Percentiles rank a stretch among this genome's conserved stretches.
Conservation (phyloP, 257 asterid species). For the Dorcoceras hygrometricum region DNA sequence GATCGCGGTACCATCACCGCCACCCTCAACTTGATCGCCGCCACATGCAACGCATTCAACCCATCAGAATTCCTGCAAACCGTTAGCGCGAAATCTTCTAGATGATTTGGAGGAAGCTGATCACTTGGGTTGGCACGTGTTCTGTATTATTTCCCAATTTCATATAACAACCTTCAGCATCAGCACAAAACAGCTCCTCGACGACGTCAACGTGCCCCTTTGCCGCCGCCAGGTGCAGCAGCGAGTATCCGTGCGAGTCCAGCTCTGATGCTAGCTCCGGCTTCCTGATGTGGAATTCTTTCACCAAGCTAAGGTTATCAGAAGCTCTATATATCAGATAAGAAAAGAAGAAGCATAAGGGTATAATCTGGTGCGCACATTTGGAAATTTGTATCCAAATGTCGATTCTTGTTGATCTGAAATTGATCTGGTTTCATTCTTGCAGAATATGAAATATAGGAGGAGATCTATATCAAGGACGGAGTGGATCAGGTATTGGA, state of each 20-base stretch:
- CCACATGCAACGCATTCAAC: slow-evolving; percentile 40
- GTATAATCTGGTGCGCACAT: too few relatives aligned
- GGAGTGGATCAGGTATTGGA: too few relatives aligned
- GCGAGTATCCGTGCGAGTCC: slow-evolving; percentile 38
- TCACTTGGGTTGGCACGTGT: too few relatives aligned
- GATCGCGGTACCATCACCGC: slow-evolving; percentile 23
- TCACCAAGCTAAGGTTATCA: slow-evolving; percentile 33
- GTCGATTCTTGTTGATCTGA: too few relatives aligned
- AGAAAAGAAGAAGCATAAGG: too few relatives aligned
- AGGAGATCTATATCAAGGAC: too few relatives aligned
- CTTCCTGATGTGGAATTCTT: slow-evolving; percentile 23
- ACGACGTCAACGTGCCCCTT: slow-evolving; percentile 39
- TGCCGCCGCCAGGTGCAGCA: slow-evolving; percentile 46
- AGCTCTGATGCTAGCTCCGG: slow-evolving; percentile 42
- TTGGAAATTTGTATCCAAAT: too few relatives aligned
- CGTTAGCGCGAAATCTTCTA: too few relatives aligned
- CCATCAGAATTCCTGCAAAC: slow-evolving; percentile 43
- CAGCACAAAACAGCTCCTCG: slow-evolving; percentile 28
- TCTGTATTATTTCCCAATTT: too few relatives aligned
- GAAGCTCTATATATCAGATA: too few relatives aligned
- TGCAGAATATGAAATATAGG: neutral
- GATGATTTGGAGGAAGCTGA: too few relatives aligned
- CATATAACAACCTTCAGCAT: slow-evolving; percentile 22
- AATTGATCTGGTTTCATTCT: neutral
- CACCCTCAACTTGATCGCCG: slow-evolving; percentile 38